Conservation (phyloP, 495 filamentous ascomycete species). For the Gamarada debralockiae region DNA sequence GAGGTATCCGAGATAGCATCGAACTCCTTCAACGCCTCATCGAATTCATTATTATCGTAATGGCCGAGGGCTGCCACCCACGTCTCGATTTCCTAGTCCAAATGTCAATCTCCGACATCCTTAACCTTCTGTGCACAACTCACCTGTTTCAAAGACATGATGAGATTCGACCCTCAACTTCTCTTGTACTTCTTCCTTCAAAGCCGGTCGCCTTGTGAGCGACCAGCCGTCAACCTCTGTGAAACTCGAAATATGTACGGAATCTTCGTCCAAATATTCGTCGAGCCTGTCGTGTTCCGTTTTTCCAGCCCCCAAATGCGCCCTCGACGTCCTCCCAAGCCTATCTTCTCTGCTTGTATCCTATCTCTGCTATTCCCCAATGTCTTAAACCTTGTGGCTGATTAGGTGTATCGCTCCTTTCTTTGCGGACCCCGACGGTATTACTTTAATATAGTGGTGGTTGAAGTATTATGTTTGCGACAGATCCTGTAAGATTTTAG, state of each 20-base stretch:
- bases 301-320: not conserved
- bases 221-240: conserved; percentile 20
- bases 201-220: conserved; percentile 22
- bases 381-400: not conserved
- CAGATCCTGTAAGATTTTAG: not conserved
- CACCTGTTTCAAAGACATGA: conserved; percentile 78
- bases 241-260: conserved; percentile 15
- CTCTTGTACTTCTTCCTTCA: conserved; percentile 5
- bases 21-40: conserved; percentile 77
- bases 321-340: not conserved
- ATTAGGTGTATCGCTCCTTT: not conserved
- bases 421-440: not conserved
- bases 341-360: not conserved
- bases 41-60: conserved; percentile 97
- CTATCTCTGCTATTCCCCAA: not conserved
- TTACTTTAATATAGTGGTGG: not conserved
- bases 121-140: conserved; percentile 21
- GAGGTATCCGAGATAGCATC: conserved; percentile 89
- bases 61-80: conserved; percentile 90
- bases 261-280: not conserved
- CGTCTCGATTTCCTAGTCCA: conserved; percentile 88
- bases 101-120: not conserved
- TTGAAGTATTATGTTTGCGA: not conserved
- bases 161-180: conserved; percentile 12
- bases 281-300: conserved; percentile 1